Percentiles rank a stretch among this genome's conserved stretches.
Conservation (phyloP, 2,329 filamentous ascomycete species). For the Neopestalotiopsis rosae region DNA sequence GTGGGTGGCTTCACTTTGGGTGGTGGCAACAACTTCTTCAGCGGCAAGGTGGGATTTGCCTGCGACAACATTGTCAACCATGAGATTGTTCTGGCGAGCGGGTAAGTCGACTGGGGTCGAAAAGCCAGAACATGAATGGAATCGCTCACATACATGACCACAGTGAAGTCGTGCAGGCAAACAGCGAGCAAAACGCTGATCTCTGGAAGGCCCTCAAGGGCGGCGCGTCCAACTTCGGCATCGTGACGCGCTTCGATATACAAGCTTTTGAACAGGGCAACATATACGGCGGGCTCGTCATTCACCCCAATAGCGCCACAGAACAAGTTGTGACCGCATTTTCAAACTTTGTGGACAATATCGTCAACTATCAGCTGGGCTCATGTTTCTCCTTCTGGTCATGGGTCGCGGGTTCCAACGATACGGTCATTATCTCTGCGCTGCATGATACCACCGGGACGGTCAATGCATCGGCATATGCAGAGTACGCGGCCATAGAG, state of each 20-base stretch:
- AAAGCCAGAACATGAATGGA: no score
- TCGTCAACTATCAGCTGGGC: slow-evolving; percentile 20
- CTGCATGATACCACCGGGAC: slow-evolving; percentile 22
- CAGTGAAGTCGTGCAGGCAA: slow-evolving; percentile 43
- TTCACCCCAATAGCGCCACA: slow-evolving; percentile 18
- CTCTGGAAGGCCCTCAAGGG: slow-evolving; percentile 51
- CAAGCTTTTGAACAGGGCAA: slow-evolving; percentile 23
- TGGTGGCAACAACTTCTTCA: slow-evolving; percentile 30
- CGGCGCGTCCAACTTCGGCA: slow-evolving; percentile 50
- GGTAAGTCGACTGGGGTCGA: slow-evolving; percentile 21
- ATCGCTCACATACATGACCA: not conserved
- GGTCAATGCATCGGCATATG: slow-evolving; percentile 20
- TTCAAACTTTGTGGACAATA: slow-evolving; percentile 22
- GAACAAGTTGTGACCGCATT: slow-evolving; percentile 23
- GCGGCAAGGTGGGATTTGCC: slow-evolving; percentile 43
- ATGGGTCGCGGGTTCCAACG: slow-evolving; percentile 15
- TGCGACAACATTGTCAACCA: slow-evolving; percentile 49
- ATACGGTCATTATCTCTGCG: slow-evolving; percentile 21
- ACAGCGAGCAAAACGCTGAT: slow-evolving; percentile 39
- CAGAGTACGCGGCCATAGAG: slow-evolving; percentile 23
- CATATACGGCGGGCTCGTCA: slow-evolving; percentile 24
- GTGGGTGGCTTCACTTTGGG: slow-evolving; percentile 32
- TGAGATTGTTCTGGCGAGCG: slow-evolving; percentile 48
- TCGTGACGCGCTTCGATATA: slow-evolving; percentile 38
- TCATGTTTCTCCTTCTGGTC: slow-evolving; percentile 24